Percentiles rank a stretch among this genome's conserved stretches.
Conservation (phyloP, 2,329 filamentous ascomycete genomes). For the Cladosporium austrohemisphaericum region DNA sequence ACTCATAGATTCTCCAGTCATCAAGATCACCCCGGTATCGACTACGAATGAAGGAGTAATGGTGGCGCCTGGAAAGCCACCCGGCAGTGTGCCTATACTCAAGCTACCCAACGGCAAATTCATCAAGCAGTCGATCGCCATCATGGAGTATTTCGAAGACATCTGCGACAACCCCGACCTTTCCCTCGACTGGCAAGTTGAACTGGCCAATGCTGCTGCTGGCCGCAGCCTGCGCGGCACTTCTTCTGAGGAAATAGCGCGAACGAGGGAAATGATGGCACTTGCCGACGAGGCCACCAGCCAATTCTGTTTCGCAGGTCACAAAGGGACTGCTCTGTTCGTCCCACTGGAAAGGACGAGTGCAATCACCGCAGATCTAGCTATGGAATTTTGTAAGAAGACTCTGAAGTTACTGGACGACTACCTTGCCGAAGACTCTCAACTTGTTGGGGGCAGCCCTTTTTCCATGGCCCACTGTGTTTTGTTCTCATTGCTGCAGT, state of each 20-base stretch:
- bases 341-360: too few relatives aligned
- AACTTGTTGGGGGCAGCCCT: too few relatives aligned
- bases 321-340: too few relatives aligned
- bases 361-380: too few relatives aligned
- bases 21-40: conserved; percentile 2
- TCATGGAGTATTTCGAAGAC: conserved; percentile 20
- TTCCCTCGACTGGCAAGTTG: not conserved
- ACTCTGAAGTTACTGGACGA: too few relatives aligned
- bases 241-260: not conserved
- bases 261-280: not conserved
- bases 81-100: conserved; percentile 17
- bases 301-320: not conserved
- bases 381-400: too few relatives aligned
- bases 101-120: conserved; percentile 14
- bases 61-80: conserved; percentile 16
- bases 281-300: not conserved
- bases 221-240: not conserved
- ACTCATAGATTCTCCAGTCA: conserved; percentile 13
- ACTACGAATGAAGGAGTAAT: conserved; percentile 6
- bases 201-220: not conserved
- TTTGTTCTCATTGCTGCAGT: too few relatives aligned
- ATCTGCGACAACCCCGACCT: conserved; percentile 4
- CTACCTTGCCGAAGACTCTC: too few relatives aligned
- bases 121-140: conserved; percentile 17
- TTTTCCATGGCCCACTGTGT: too few relatives aligned